Conservation (phyloP, 2,329 filamentous ascomycete species). For the Exophiala aquamarina region DNA sequence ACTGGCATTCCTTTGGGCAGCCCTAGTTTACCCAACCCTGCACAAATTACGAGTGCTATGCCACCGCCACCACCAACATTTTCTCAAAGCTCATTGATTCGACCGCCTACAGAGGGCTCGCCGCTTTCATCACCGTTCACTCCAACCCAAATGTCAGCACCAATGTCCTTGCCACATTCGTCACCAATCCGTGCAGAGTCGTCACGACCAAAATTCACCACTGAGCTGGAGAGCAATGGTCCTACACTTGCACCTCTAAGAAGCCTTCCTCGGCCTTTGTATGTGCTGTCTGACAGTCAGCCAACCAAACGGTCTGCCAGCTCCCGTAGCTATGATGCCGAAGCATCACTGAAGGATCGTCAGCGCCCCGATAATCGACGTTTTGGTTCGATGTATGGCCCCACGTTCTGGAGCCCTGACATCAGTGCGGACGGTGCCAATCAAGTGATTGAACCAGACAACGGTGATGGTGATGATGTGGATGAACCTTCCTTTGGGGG, state of each 20-base stretch:
- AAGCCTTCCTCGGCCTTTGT: not conserved
- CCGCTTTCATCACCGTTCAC: constrained; percentile 4
- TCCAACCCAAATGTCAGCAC: not conserved
- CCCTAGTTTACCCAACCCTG: constrained; percentile 8
- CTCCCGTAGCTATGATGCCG: not conserved
- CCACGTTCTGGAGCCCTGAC: not conserved
- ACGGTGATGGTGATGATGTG: constrained; percentile 4
- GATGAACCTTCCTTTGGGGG: not conserved
- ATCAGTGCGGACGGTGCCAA: not conserved
- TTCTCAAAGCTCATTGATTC: not conserved
- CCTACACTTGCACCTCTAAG: too few species aligned
- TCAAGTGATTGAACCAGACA: constrained; percentile 9
- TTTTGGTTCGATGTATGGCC: not conserved
- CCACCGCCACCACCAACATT: constrained; percentile 20
- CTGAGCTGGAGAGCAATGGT: too few species aligned
- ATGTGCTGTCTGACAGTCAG: not conserved
- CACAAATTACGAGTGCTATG: constrained; percentile 12
- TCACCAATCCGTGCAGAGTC: not conserved
- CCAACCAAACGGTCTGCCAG: constrained; percentile 1
- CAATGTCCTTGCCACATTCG: constrained; percentile 1
- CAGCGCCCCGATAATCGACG: not conserved
- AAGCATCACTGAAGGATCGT: not conserved
- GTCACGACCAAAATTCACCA: not conserved
- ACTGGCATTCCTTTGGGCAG: constrained; percentile 15
- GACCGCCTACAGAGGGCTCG: not conserved